phyloP scores from a whole-genome alignment of 108 stramenopile species.

The Cylindrotheca closterium region DNA sequence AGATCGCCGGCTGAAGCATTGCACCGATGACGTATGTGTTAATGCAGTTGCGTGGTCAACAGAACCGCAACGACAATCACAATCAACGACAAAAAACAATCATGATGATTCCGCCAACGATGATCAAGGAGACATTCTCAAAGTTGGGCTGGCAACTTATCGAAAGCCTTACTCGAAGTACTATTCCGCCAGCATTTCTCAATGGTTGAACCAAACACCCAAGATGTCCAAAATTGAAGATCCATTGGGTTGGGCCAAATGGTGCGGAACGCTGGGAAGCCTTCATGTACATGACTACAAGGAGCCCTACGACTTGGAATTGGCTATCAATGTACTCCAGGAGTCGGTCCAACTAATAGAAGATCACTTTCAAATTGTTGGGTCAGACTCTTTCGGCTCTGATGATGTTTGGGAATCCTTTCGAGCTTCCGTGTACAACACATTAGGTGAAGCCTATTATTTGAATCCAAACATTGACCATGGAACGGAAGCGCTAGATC shows the following conservation, averaged over 20 bases:
- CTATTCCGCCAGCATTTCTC: neutral
- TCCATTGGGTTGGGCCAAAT: neutral
- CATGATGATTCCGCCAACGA: no score
- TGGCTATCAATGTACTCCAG: constrained; percentile 16
- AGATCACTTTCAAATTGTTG: neutral
- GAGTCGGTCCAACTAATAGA: neutral
- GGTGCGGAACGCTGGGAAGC: neutral
- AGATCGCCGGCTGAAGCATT: neutral
- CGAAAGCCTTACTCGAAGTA: constrained; percentile 13
- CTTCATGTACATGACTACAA: neutral
- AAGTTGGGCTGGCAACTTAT: constrained; percentile 17
- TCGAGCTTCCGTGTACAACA: neutral
- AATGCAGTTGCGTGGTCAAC: neutral
- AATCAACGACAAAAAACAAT: no score
- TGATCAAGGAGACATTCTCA: neutral
- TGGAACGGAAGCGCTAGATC: neutral
- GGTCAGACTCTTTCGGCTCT: neutral
- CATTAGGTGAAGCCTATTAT: constrained; percentile 13
- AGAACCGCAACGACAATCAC: neutral
- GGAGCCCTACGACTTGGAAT: constrained; percentile 2
- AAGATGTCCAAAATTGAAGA: neutral
- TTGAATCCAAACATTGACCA: neutral
- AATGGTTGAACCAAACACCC: constrained; percentile 5
- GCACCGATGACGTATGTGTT: neutral
- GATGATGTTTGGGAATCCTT: neutral